phyloP scores from a whole-genome alignment of 1,139 yeast genomes.

The Kodamaea fungicola region DNA sequence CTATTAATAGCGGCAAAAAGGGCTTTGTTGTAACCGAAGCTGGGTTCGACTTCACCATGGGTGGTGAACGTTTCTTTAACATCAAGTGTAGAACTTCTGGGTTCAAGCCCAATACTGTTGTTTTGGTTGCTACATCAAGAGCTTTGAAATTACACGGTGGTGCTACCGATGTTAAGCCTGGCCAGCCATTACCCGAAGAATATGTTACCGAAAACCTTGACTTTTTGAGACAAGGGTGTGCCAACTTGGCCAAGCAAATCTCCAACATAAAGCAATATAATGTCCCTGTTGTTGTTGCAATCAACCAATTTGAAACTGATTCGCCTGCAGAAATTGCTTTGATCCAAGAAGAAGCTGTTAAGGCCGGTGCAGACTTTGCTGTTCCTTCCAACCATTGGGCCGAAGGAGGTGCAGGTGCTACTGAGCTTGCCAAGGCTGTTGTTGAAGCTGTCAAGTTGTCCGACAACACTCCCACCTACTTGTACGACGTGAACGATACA shows the following conservation, averaged over 20 bases:
- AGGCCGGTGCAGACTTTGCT: constrained; percentile 75
- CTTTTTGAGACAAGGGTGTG: constrained; percentile 60
- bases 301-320: constrained; percentile 72
- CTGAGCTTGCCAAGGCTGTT: constrained; percentile 66
- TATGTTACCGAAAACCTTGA: constrained; percentile 67
- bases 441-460: constrained; percentile 50
- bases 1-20: constrained; percentile 38
- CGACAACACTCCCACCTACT: constrained; percentile 45
- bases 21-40: constrained; percentile 84
- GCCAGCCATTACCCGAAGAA: constrained; percentile 67
- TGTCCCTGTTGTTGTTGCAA: constrained; percentile 76
- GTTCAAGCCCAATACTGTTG: constrained; percentile 67
- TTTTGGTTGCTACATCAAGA: constrained; percentile 74
- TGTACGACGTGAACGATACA: constrained; percentile 57
- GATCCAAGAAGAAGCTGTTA: constrained; percentile 58
- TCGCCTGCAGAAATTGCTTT: constrained; percentile 63
- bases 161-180: constrained; percentile 81
- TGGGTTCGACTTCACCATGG: constrained; percentile 86
- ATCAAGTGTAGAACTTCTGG: constrained; percentile 79
- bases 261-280: constrained; percentile 67
- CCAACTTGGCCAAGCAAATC: constrained; percentile 74
- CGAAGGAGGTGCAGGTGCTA: constrained; percentile 74
- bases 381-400: constrained; percentile 80
- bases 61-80: constrained; percentile 80
- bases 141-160: constrained; percentile 83